phyloP scores from a whole-genome alignment of 208 protist genomes.

The Leishmania turanica region DNA sequence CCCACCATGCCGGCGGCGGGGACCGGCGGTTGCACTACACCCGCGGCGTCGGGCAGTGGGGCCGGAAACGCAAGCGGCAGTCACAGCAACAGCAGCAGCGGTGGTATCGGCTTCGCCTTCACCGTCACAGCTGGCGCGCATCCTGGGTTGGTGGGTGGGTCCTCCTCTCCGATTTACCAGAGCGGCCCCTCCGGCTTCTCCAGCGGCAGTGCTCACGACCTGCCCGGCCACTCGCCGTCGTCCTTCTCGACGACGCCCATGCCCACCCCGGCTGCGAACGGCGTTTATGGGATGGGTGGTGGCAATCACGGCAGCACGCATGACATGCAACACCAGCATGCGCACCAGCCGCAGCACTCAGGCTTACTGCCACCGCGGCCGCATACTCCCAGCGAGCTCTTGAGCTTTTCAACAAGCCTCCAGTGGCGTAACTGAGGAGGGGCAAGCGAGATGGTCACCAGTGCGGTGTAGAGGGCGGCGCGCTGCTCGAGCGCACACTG shows the following conservation, averaged over 20 bases:
- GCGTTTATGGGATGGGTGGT: conserved; percentile 23
- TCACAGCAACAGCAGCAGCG: conserved; percentile 8
- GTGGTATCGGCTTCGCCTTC: conserved; percentile 28
- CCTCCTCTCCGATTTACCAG: conserved; percentile 22
- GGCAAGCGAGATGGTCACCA: not conserved
- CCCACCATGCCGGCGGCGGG: not conserved
- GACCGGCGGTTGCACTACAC: conserved; percentile 1
- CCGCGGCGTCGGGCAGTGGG: conserved; percentile 5
- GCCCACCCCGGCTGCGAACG: conserved; percentile 1
- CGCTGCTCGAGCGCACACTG: not conserved
- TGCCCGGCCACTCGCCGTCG: conserved; percentile 22
- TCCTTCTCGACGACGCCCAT: conserved; percentile 32
- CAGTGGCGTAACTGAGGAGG: conserved; percentile 25
- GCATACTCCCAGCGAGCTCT: conserved; percentile 25
- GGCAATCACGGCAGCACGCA: conserved; percentile 1
- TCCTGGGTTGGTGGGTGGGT: conserved; percentile 7
- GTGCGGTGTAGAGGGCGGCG: not conserved
- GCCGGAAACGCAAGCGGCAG: conserved; percentile 5
- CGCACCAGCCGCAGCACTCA: conserved; percentile 8
- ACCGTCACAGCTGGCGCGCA: conserved; percentile 33
- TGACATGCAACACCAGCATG: conserved; percentile 5
- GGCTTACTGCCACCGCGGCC: conserved; percentile 23
- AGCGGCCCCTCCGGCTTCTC: conserved; percentile 12
- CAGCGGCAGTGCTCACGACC: conserved; percentile 17
- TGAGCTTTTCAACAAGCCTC: conserved; percentile 28